phyloP scores from a whole-genome alignment of 257 asterid species.

The Solanum tarijense region DNA sequence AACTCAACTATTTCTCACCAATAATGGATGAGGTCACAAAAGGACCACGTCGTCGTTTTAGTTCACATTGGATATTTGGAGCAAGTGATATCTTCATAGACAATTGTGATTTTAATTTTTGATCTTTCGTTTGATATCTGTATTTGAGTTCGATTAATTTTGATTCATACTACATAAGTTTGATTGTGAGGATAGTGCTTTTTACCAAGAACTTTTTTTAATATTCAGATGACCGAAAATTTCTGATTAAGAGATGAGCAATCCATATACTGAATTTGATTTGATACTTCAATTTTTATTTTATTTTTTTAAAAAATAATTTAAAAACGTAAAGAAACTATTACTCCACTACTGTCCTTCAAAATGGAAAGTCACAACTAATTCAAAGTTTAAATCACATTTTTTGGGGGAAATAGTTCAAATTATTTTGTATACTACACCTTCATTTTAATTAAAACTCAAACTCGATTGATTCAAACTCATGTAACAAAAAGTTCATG shows the following conservation, averaged over 20 bases:
- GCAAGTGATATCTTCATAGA: not conserved
- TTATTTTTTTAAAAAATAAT: too few relatives aligned
- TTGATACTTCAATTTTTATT: not conserved
- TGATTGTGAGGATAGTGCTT: not conserved
- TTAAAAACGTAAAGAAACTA: not conserved
- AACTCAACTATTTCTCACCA: not conserved
- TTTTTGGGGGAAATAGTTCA: not conserved
- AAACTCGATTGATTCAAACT: not conserved
- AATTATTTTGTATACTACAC: not conserved
- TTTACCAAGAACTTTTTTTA: not conserved
- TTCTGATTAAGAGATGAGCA: not conserved
- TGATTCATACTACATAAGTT: too few relatives aligned
- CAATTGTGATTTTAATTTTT: not conserved
- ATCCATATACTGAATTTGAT: not conserved
- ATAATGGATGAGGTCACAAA: not conserved
- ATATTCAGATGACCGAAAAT: accelerated
- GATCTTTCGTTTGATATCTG: not conserved
- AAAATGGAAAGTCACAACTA: not conserved
- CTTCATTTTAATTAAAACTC: not conserved
- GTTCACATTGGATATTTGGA: not conserved
- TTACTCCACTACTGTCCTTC: not conserved
- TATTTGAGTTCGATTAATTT: not conserved
- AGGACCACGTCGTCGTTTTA: not conserved
- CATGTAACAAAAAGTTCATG: not conserved
- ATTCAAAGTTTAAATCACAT: not conserved